Base-by-base conservation (phyloP, 1,284 basidiomycete genomes). In the Takashimella tepidaria region DNA sequence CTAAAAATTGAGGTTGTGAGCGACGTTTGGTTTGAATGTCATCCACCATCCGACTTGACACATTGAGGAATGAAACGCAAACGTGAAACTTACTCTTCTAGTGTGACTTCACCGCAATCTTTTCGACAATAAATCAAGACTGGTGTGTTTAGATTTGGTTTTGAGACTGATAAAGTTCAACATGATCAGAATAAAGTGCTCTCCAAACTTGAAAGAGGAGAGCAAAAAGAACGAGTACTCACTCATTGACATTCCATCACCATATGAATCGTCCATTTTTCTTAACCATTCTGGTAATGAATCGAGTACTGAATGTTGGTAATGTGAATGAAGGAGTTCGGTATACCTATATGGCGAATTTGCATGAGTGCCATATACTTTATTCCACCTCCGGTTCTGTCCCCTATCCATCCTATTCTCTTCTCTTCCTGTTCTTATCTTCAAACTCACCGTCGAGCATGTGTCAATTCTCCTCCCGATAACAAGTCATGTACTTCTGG, bases 101-200 rank as follows among this genome's bases (percentile, higher is more conserved):
- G 74, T 26, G 78, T 76, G 45, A 90, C 80, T 5, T 83, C 83
- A 1, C 84, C 83, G 71, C 89, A 89, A 49, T 81, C 79, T 50
- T 80, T 77, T 19, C 84, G 78, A 11, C 88, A 88, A 68, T 85
- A 87, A 1, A 87, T 84, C 66, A 93, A 87, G 1, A 95, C 88
- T 0, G 88, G 84, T 0, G 81, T 79, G 11, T 80, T 78, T 61
- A 81, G 83, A 65, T 91, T 85, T 1, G 91, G 90, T 60, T 83
- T 79, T 0, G 85, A 79, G 11, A 90, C 90, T 92, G 67, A 45
- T 48, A 40, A 16, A 37, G 31, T 37, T 27, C 6, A 26, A 20
- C n/a, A 31, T 50, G 49, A 25, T 45, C 31, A 41, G 19, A 37
- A 21, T n/a, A 16, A 20, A 52, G n/a, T n/a, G 19, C 22, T 6